phyloP scores from a whole-genome alignment of 163 green algal species.

The Chlamydomonas reinhardtii region DNA sequence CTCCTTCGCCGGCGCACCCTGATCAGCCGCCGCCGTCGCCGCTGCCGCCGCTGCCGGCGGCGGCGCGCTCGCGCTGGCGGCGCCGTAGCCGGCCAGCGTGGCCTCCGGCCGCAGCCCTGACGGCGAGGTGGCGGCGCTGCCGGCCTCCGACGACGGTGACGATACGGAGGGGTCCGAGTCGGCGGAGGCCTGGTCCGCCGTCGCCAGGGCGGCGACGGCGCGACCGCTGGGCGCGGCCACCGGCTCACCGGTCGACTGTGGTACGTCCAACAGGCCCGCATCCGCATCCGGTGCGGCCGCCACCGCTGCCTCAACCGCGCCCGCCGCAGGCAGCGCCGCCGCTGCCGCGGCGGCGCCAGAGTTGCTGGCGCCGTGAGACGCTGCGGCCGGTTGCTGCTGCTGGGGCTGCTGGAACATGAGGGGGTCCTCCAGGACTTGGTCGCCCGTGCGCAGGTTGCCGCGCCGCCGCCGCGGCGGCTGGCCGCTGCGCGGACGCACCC shows the following conservation, averaged over 20 bases:
- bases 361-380: too few species aligned
- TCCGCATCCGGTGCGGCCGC: too few species aligned
- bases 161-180: conserved; percentile 13
- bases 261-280: too few species aligned
- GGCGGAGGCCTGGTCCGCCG: neutral
- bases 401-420: conserved; percentile 5
- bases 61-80: too few species aligned
- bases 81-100: conserved; percentile 2
- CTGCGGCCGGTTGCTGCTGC: neutral
- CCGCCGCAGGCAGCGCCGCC: neutral
- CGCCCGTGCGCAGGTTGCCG: conserved; percentile 43
- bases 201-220: neutral
- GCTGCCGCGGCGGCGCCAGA: neutral
- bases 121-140: neutral
- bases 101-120: neutral
- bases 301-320: too few species aligned
- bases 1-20: too few species aligned
- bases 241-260: neutral
- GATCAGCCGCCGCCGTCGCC: too few species aligned
- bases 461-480: conserved; percentile 12
- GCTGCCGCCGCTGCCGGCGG: too few species aligned
- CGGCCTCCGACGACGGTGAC: conserved; percentile 23
- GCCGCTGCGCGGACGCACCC: neutral
- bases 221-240: too few species aligned
- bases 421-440: conserved; percentile 23